Base-by-base conservation (phyloP, 805 yeast genomes). In the Spencermartinsiella europaea region DNA sequence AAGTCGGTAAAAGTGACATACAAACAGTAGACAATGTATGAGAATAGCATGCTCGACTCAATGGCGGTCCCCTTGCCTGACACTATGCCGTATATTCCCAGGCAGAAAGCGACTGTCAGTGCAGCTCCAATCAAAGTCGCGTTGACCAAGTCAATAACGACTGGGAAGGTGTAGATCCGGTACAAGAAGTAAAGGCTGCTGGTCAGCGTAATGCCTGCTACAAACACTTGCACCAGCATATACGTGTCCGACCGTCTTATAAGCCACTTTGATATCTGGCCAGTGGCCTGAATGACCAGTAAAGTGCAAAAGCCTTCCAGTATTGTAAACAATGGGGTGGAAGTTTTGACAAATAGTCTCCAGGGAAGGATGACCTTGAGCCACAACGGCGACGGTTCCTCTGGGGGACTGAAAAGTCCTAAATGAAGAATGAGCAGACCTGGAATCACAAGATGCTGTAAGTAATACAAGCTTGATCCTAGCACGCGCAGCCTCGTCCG, bases 221-320 rank as follows among this genome's bases (percentile, higher is more conserved):
- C 70, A 38, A 87, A 66, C 38, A 93, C 74, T 47, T 84, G 80
- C 1, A 82, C 76, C 34, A 91, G 81, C 42, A 85, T 76, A 90
- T 95, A 85, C 28, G 79, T 69, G 58, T 89, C 96, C 3, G 88
- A 79, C 53, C 77, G 79, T n/a, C 59, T 52, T 19, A 81, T 77
- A 38, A 87, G 68, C 83, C 90, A 83, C 51, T 77, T 75, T 44
- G 85, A 74, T 5, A 86, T 80, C 57, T 89, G 89, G 5, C 98
- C 96, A 36, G 86, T 75, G 12, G 95, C 86, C 68, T 93, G 99
- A 50, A 93, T 88, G n/a, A 88, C 81, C 47, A 93, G 71, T 21
- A 93, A 75, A 0, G 96, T 81, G 65, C 96, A 95, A 56, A 93
- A 82, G 1, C 99, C 99, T 67, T 93, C 99, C 44, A 90, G 69